Percentiles rank a stretch among this genome's conserved stretches.
Conservation (phyloP, 2,329 filamentous ascomycete species). For the Nemania bipapillata region DNA sequence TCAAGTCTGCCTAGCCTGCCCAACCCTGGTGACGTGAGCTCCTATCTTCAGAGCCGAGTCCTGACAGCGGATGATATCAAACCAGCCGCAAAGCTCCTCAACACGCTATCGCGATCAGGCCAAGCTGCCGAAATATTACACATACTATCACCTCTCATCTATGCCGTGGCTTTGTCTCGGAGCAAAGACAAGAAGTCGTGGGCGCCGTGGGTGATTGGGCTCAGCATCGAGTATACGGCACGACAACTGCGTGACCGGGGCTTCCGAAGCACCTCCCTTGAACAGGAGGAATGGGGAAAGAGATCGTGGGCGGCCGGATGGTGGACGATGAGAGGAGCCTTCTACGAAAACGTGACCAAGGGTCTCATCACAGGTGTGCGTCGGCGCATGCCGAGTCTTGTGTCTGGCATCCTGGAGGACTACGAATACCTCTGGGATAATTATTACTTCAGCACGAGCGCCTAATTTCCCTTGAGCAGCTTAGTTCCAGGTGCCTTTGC, state of each 20-base stretch:
- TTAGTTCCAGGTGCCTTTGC: not conserved
- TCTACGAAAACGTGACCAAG: conserved; percentile 92
- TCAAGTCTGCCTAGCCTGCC: conserved; percentile 86
- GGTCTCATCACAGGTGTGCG: conserved; percentile 76
- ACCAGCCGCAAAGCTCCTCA: conserved; percentile 85
- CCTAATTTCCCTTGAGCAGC: conserved; percentile 28
- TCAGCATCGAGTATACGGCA: conserved; percentile 86
- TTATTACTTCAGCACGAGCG: conserved; percentile 83
- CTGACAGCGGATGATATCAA: conserved; percentile 97
- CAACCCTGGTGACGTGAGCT: conserved; percentile 81
- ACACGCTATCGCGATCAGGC: conserved; percentile 76
- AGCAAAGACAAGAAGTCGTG: conserved; percentile 80
- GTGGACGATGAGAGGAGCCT: conserved; percentile 97
- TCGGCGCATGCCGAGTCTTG: conserved; percentile 80
- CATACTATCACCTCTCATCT: conserved; percentile 87
- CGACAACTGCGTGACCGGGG: conserved; percentile 82
- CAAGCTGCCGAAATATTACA: conserved; percentile 90
- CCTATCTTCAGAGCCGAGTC: conserved; percentile 88
- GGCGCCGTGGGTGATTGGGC: conserved; percentile 89
- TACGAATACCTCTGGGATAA: conserved; percentile 99
- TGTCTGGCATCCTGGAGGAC: conserved; percentile 88
- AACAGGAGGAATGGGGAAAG: conserved; percentile 88
- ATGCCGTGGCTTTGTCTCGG: conserved; percentile 82
- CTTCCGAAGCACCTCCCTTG: conserved; percentile 83
- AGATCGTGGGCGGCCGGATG: conserved; percentile 90